phyloP scores from a whole-genome alignment of 2,329 filamentous ascomycete genomes.

The Cercospora nicotianae region DNA sequence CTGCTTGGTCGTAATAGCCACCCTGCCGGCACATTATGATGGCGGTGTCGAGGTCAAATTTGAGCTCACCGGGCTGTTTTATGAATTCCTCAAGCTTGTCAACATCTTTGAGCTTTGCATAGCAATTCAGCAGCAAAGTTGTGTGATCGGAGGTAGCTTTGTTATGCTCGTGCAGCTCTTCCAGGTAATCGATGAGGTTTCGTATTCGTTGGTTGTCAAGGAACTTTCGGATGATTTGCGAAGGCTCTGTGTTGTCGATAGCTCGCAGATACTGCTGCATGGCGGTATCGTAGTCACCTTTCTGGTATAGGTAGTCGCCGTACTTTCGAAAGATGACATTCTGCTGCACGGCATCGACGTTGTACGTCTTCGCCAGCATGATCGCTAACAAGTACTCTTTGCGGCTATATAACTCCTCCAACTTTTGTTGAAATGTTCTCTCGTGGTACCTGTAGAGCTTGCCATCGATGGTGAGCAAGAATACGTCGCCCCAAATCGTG shows the following conservation, averaged over 20 bases:
- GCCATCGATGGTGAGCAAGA: constrained; percentile 85
- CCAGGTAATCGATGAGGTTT: constrained; percentile 94
- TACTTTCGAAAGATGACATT: constrained; percentile 92
- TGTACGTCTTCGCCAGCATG: constrained; percentile 85
- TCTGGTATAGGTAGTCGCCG: constrained; percentile 91
- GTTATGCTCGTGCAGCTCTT: constrained; percentile 91
- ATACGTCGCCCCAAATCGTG: constrained; percentile 86
- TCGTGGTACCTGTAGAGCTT: constrained; percentile 91
- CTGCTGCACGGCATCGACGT: constrained; percentile 76
- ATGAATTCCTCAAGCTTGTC: constrained; percentile 96
- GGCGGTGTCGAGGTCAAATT: constrained; percentile 94
- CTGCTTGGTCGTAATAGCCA: constrained; percentile 94
- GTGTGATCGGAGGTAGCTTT: constrained; percentile 94
- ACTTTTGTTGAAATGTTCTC: constrained; percentile 82
- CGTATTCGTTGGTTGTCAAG: constrained; percentile 96
- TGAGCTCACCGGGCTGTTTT: constrained; percentile 88
- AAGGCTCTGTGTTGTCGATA: constrained; percentile 93
- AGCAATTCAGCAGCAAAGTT: constrained; percentile 91
- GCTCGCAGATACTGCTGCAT: constrained; percentile 98
- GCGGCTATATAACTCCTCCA: constrained; percentile 90
- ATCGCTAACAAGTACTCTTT: constrained; percentile 92
- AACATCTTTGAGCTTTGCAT: constrained; percentile 96
- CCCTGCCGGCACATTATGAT: constrained; percentile 97
- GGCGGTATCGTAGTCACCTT: constrained; percentile 94
- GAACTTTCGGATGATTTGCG: constrained; percentile 95